Base-by-base conservation (phyloP, 2,329 filamentous ascomycete genomes). In the Fusarium torreyae region DNA sequence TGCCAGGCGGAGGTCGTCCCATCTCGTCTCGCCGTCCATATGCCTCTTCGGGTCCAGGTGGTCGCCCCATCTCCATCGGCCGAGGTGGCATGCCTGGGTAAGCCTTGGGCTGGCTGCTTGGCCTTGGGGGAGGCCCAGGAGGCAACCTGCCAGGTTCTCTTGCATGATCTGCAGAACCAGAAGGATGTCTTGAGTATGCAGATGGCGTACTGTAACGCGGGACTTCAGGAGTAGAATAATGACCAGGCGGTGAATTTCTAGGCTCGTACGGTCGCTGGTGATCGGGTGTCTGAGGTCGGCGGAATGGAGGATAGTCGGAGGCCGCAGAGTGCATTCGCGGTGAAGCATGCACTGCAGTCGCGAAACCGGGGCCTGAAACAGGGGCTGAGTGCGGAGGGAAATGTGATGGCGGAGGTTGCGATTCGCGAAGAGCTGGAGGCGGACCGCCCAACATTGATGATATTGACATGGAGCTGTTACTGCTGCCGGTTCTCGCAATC, bases 281-380 rank as follows among this genome's bases (percentile, higher is more conserved):
- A 44, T 94, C 91, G n/a, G 92, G 92, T 0, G 91, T 94, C 60
- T 92, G 89, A 4, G 91, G 91, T 63, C 91, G 85, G 66, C 90
- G 85, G 76, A 87, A 91, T 7, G 86, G 84, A 52, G 81, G 82
- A 64, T 91, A 91, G 18, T 92, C 90, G 63, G 87, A 79, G 1
- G 85, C 82, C 4, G 85, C 80, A 26, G 84, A 83, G 59, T 84
- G 85, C 81, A 89, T 85, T 40, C 85, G 81, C 5, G 87, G 87
- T 15, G 87, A 89, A 3, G 85, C 85, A 63, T 88, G 86, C 4
- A 88, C 76, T 3, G 85, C 75, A 17, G 82, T 76, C 46, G 82
- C 81, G 73, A 84, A 88, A 14, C 79, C 76, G 2, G 85, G 80
- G 1, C 80, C 85, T 4, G 85, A 79, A 14, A 77, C 77, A 17